Conservation (phyloP, 768 basidiomycete species). For the Termitomyces sp. region DNA sequence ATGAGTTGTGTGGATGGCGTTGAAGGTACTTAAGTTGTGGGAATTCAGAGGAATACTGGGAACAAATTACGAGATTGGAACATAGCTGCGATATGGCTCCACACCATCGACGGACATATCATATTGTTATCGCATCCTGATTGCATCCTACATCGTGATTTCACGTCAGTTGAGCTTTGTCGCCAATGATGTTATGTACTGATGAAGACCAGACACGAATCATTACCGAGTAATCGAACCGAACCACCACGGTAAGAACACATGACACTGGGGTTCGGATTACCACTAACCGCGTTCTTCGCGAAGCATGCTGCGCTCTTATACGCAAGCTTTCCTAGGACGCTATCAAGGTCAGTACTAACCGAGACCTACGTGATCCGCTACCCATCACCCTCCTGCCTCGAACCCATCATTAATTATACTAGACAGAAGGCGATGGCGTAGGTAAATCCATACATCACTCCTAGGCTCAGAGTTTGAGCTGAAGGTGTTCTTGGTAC, state of each 20-base stretch:
- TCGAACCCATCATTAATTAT: constrained; percentile 5
- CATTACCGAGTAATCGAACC: not conserved
- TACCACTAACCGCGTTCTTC: not conserved
- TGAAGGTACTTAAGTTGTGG: no score
- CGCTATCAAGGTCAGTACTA: not conserved
- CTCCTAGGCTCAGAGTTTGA: not conserved
- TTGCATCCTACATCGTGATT: not conserved
- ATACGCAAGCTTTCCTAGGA: not conserved
- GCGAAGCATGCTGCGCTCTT: not conserved
- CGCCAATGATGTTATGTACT: not conserved
- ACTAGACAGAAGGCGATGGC: not conserved
- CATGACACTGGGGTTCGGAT: not conserved
- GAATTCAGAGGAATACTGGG: no score
- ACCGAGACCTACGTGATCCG: constrained; percentile 6
- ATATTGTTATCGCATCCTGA: not conserved
- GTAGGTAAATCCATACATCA: not conserved
- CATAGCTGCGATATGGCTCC: no score
- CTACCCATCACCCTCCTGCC: not conserved
- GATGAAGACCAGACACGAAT: not conserved
- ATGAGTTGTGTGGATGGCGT: no score
- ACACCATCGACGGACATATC: no score
- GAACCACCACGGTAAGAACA: not conserved
- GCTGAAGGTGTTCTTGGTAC: not conserved
- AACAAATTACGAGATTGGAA: no score
- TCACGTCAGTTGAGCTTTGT: not conserved